Conservation (phyloP, 2,329 filamentous ascomycete species). For the Verticillium dahliae region DNA sequence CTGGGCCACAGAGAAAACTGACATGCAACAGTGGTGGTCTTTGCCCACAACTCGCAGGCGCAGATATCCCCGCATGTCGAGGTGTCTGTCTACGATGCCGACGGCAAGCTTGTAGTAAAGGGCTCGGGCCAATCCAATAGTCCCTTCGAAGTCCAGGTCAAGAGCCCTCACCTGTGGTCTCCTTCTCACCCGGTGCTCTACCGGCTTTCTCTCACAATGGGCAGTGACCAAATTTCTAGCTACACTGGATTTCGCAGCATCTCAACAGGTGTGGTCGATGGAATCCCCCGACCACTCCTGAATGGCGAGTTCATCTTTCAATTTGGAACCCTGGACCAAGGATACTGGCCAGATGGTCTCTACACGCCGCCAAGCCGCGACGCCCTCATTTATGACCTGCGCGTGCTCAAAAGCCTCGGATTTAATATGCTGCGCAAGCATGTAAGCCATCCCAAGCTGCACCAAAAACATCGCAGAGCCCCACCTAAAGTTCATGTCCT, state of each 20-base stretch:
- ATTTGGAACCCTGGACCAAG: slow-evolving; percentile 65
- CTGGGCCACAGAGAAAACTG: background rate
- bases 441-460: slow-evolving; percentile 28
- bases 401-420: slow-evolving; percentile 57
- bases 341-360: slow-evolving; percentile 65
- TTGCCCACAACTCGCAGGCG: slow-evolving; percentile 38
- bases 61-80: slow-evolving; percentile 25
- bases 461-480: background rate
- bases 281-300: slow-evolving; percentile 53
- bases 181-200: slow-evolving; percentile 58
- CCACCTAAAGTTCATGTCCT: background rate
- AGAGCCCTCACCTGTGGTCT: slow-evolving; percentile 55
- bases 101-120: slow-evolving; percentile 34
- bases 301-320: slow-evolving; percentile 65
- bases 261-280: slow-evolving; percentile 46
- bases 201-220: slow-evolving; percentile 50
- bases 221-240: slow-evolving; percentile 48
- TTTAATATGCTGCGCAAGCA: slow-evolving; percentile 70
- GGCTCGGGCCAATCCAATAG: slow-evolving; percentile 37
- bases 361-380: slow-evolving; percentile 59
- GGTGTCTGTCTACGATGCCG: slow-evolving; percentile 26
- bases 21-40: slow-evolving; percentile 41
- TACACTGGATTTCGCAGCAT: slow-evolving; percentile 67
- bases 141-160: slow-evolving; percentile 48
- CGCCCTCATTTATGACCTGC: slow-evolving; percentile 61